Conservation (phyloP, 2,329 filamentous ascomycete genomes). For the Trichoderma atrobrunneum region DNA sequence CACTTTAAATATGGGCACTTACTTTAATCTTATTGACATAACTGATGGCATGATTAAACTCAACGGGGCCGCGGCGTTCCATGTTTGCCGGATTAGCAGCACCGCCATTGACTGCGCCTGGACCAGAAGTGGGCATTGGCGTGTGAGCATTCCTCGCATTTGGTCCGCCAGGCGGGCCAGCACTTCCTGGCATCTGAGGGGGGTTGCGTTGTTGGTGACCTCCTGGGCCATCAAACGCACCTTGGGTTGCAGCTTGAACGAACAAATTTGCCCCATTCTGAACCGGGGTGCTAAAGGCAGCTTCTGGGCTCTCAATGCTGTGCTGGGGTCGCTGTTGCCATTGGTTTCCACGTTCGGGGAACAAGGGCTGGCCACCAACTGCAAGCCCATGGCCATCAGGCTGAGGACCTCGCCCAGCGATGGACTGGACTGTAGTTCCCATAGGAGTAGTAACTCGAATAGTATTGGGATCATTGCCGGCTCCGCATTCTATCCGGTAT, state of each 20-base stretch:
- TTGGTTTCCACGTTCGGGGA: conserved; percentile 48
- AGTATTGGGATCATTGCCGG: conserved; percentile 89
- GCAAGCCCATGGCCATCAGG: conserved; percentile 43
- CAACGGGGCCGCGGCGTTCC: conserved; percentile 89
- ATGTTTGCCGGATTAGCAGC: conserved; percentile 59
- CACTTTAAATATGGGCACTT: conserved; percentile 31
- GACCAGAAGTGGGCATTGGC: conserved; percentile 55
- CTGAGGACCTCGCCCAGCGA: conserved; percentile 55
- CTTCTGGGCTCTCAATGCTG: conserved; percentile 62
- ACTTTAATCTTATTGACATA: conserved; percentile 99
- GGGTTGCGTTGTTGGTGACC: conserved; percentile 33
- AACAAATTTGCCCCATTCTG: conserved; percentile 51
- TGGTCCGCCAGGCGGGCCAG: conserved; percentile 40
- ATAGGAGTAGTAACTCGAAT: conserved; percentile 97
- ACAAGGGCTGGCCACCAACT: conserved; percentile 42
- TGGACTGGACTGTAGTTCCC: conserved; percentile 92
- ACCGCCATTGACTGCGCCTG: conserved; percentile 60
- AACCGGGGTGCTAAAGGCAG: conserved; percentile 57
- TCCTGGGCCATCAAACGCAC: conserved; percentile 32
- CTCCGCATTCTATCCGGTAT: conserved; percentile 94
- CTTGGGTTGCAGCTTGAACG: conserved; percentile 41
- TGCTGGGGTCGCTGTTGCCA: conserved; percentile 59
- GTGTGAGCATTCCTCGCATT: conserved; percentile 55
- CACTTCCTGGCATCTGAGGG: conserved; percentile 28
- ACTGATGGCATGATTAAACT: conserved; percentile 98